A percentile compares a stretch with the other conserved stretches of the same genome.
Evolutionary conservation across 257 asterid genomes (phyloP).

Genomic region (Solanum appendiculatum): DNA sequence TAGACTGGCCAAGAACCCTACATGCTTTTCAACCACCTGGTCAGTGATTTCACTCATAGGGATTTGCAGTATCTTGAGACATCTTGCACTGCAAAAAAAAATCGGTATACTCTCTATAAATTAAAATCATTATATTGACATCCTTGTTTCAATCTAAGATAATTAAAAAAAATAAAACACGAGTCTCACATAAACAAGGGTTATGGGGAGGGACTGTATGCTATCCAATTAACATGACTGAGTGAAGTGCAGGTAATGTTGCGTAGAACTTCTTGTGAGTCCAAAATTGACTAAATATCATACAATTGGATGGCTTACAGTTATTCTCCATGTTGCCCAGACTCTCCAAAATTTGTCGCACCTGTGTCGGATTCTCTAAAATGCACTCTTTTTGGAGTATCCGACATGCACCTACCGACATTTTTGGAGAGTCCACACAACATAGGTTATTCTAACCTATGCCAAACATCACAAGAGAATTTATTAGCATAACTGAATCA

Average conservation of each 20-base stretch:
- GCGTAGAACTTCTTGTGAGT: neutral
- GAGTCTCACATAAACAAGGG: neutral
- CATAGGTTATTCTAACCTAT: neutral
- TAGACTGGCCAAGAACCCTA: neutral
- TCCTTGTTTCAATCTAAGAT: neutral
- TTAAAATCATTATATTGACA: neutral
- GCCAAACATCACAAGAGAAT: neutral
- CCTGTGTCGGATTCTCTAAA: neutral
- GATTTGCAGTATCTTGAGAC: conserved; percentile 13
- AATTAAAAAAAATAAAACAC: neutral
- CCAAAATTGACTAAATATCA: neutral
- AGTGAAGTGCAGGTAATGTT: neutral
- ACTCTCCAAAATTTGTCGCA: neutral
- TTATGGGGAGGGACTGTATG: neutral
- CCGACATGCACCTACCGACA: neutral
- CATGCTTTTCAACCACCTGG: conserved; percentile 7
- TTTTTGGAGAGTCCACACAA: neutral
- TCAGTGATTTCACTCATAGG: conserved; percentile 13
- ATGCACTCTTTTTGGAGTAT: neutral
- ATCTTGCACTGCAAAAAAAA: conserved; percentile 3
- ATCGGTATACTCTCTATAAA: neutral
- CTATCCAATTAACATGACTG: neutral
- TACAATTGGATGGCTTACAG: neutral
- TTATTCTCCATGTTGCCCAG: neutral
- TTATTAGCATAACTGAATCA: neutral